These are phyloP conservation scores for Mentha longifolia DNA, from an alignment of 257 asterid species.

Conservation along the genomic window DNA sequence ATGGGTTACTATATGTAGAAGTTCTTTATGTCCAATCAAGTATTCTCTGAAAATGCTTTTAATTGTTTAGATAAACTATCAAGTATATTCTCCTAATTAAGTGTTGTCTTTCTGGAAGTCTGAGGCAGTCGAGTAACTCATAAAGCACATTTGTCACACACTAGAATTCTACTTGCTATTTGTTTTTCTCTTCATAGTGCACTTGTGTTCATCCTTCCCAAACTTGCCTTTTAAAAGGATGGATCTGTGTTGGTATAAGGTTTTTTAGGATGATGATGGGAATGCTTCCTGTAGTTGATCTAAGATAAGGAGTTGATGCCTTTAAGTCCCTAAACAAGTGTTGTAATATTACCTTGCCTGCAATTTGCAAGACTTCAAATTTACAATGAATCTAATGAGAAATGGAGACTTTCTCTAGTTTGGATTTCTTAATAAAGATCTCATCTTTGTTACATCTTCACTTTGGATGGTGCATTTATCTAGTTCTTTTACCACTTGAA, in stretches of 20 bases:
- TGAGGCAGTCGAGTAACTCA: conserved; percentile 1
- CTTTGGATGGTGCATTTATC: not conserved
- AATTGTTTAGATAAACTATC: conserved; percentile 7
- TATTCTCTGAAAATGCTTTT: not conserved
- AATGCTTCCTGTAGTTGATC: not conserved
- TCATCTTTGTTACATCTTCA: not conserved
- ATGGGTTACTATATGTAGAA: not conserved
- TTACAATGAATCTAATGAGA: not conserved
- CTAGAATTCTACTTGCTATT: not conserved
- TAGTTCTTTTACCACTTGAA: conserved; percentile 3
- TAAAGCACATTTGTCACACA: not conserved
- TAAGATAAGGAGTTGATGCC: not conserved
- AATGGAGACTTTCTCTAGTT: not conserved
- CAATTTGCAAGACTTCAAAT: not conserved
- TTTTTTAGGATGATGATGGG: not conserved
- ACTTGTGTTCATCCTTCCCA: not conserved
- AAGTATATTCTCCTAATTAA: not conserved
- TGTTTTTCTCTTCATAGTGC: not conserved
- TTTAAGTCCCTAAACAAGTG: conserved; percentile 1
- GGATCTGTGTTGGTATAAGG: not conserved
- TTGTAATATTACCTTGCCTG: conserved; percentile 5
- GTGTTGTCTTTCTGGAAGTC: not conserved
- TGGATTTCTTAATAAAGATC: not conserved
- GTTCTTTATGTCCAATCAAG: not conserved
- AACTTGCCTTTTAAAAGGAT: not conserved